phyloP scores from a whole-genome alignment of 2,329 filamentous ascomycete genomes.

The Trichoderma atroviride region DNA sequence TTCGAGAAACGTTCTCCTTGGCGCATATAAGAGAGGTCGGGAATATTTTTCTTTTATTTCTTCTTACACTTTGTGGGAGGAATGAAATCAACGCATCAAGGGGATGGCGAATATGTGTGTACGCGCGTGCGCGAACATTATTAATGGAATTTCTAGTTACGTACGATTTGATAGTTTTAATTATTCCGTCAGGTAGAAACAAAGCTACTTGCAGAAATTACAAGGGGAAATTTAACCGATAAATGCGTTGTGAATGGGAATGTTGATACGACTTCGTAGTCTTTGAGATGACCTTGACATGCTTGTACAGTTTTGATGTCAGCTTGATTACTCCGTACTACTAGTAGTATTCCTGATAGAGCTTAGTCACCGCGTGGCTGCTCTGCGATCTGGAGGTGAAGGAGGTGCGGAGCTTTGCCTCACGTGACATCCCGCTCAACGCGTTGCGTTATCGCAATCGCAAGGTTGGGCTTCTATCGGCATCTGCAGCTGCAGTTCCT shows the following conservation, averaged over 20 bases:
- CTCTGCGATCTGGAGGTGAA: background rate
- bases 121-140: background rate
- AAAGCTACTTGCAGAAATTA: background rate
- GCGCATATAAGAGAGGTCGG: slow-evolving; percentile 21
- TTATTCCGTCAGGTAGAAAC: background rate
- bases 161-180: background rate
- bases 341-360: too few relatives aligned
- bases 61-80: background rate
- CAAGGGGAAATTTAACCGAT: background rate
- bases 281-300: background rate
- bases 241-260: background rate
- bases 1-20: background rate
- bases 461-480: slow-evolving; percentile 5
- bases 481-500: background rate
- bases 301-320: background rate
- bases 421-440: slow-evolving; percentile 27
- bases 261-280: background rate
- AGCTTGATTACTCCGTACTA: background rate
- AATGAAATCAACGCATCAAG: background rate
- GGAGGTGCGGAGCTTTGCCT: background rate
- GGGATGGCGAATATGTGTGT: background rate
- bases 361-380: background rate
- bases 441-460: slow-evolving; percentile 13
- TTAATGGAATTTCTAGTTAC: background rate
- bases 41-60: background rate